Evolutionary conservation across 2,329 filamentous ascomycete species (phyloP), one percentile per base, ranked within the genome.

Genomic region (Hypoxylon sp.): DNA sequence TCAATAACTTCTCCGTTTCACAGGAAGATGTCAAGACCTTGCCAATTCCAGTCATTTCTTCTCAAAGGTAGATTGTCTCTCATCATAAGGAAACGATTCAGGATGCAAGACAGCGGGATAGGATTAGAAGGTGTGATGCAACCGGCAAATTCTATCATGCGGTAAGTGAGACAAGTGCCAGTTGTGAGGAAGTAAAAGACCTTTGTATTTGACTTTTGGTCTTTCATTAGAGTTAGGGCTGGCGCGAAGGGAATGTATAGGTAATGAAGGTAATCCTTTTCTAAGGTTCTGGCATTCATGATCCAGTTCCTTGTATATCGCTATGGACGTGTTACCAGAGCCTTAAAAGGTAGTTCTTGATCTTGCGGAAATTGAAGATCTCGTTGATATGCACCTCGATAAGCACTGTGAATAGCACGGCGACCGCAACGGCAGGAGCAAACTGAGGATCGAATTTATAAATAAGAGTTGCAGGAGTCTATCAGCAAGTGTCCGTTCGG

Each of bases 61-160:
- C 3, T n/a, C n/a, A 2, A 29, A 32, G 14, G 16, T 41, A 23
- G 29, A 23, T 43, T 48, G 12, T 45, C 25, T 45, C n/a, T 46
- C 39, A 84, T 76, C 83, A 90, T 89, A 0, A 87, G 86, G 1
- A 84, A 74, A 0, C 84, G 85, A 72, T 90, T 87, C 1, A 83
- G 75, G 0, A 70, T 57, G 81, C 82, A 85, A 25, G 83, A 80
- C n/a, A n/a, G n/a, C n/a, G n/a, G n/a, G n/a, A n/a, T n/a, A n/a
- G n/a, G n/a, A n/a, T n/a, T n/a, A n/a, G n/a, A n/a, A n/a, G n/a
- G n/a, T n/a, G n/a, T n/a, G n/a, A n/a, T n/a, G n/a, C n/a, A n/a
- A n/a, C n/a, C n/a, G n/a, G n/a, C n/a, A n/a, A n/a, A n/a, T n/a
- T n/a, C n/a, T 55, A 81, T 75, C 1, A 91, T 79, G 29, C 87